Evolutionary conservation across 139 green algal species (phyloP), one percentile per base, ranked within the genome.

Genomic region (Tetraselmis chui): DNA sequence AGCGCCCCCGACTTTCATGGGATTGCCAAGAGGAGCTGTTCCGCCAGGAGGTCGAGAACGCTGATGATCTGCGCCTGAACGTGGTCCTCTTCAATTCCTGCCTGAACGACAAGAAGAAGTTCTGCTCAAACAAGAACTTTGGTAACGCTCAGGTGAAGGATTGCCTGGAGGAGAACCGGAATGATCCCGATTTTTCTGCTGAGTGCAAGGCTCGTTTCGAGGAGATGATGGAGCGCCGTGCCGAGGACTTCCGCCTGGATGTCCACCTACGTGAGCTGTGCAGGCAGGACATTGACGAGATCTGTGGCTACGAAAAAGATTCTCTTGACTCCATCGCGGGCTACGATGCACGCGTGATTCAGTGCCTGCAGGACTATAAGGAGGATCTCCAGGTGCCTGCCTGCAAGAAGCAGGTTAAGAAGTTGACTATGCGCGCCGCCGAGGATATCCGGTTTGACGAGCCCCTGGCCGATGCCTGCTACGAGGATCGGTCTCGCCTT

Each of bases 381-480:
- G 83, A 86, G 0, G 76, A 81, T 32, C 77, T 89, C 74, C 86
- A 88, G 80, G 85, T 90, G 24, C 82, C 84, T n/a, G 84, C 91
- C 76, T 95, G 93, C 88, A 32, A 89, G 78, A 45, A 88, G 59
- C 81, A 90, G 77, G 89, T 93, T 59, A 86, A 92, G 78, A 82
- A 80, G 75, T 31, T 89, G 28, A 90, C 84, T 25, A 80, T 84
- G 81, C 88, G 92, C 31, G 90, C 90, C 1, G 86, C 90, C 0
- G 79, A 96, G 83, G 94, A 98, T 89, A 93, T 98, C 59, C 92
- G 94, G 5, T 95, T 98, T 32, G 88, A 97, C 58, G 85, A 92
- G 27, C 87, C 91, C 0, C 86, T 98, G 11, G 89, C 91, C 0
- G 85, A 94, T 59, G 88, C 88, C 0, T 96, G 93, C 88, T 88